phyloP scores from a whole-genome alignment of 78 protist genomes.

The Chrysochromulina parva region DNA sequence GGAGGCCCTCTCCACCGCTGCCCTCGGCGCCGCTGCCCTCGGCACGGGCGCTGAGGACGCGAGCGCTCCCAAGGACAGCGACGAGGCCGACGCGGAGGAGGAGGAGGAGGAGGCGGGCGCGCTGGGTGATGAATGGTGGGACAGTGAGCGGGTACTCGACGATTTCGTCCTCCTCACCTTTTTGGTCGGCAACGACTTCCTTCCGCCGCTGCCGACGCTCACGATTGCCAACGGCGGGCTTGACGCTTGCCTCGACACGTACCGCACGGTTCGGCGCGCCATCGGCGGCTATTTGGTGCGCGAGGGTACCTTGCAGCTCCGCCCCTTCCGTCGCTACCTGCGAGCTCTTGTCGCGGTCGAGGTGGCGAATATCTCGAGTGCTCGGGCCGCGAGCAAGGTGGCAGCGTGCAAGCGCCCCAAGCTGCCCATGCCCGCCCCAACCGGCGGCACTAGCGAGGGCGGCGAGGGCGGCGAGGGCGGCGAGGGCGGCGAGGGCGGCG shows the following conservation, averaged over 20 bases:
- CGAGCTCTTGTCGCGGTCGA: no score
- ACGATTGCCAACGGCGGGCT: slow-evolving; percentile 92
- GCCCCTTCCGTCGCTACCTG: background rate
- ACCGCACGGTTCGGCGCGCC: slow-evolving; percentile 50
- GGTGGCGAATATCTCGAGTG: no score
- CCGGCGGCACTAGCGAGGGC: no score
- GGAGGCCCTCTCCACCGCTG: background rate
- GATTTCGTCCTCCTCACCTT: slow-evolving; percentile 96
- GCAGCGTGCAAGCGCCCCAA: no score
- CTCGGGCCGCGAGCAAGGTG: no score
- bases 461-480: background rate
- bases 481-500: background rate
- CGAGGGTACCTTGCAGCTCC: background rate
- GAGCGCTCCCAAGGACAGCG: no score
- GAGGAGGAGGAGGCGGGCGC: no score
- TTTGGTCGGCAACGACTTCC: slow-evolving; percentile 98
- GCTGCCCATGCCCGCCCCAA: no score
- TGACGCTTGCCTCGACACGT: slow-evolving; percentile 72
- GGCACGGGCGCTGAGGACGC: no score
- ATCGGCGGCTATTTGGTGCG: no score
- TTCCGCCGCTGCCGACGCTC: slow-evolving; percentile 96
- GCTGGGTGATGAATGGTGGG: slow-evolving; percentile 31
- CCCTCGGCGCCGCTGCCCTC: no score
- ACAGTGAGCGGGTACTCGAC: slow-evolving; percentile 92
- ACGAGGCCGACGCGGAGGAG: no score